These are phyloP conservation scores for Eutrema japonicum DNA, from an alignment of 345 rosid species.

Conservation along the genomic window DNA sequence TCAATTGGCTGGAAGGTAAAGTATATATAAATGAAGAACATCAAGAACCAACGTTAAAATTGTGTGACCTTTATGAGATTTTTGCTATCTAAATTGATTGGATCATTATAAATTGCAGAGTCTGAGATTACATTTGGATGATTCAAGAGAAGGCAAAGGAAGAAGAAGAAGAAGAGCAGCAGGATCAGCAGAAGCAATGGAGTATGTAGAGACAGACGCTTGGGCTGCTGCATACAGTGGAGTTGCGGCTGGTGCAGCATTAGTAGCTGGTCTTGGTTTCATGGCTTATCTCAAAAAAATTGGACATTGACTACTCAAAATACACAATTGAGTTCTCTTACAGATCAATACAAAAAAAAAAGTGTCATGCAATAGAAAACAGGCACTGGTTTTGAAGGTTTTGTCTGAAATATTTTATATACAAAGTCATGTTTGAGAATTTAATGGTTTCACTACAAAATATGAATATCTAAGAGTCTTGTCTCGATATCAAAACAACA, in stretches of 20 bases:
- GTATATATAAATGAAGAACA: not conserved
- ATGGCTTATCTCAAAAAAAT: slow-evolving; percentile 78
- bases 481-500: slow-evolving; percentile 7
- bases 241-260: slow-evolving; percentile 93
- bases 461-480: too few species aligned
- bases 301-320: slow-evolving; percentile 46
- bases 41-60: slow-evolving; percentile 3
- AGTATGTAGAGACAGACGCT: slow-evolving; percentile 68
- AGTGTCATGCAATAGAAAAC: slow-evolving; percentile 17
- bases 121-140: slow-evolving; percentile 85
- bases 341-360: slow-evolving; percentile 22
- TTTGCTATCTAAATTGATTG: slow-evolving; percentile 3
- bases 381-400: slow-evolving; percentile 22
- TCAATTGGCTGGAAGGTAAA: slow-evolving; percentile 91
- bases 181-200: slow-evolving; percentile 57
- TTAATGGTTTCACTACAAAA: not conserved
- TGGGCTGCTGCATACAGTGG: slow-evolving; percentile 90
- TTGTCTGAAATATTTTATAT: slow-evolving; percentile 32
- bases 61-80: not conserved
- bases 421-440: slow-evolving; percentile 7
- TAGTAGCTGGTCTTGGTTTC: slow-evolving; percentile 83
- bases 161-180: slow-evolving; percentile 50
- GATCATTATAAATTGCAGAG: slow-evolving; percentile 57
- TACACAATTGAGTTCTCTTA: slow-evolving; percentile 11
- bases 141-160: slow-evolving; percentile 52